Evolutionary conservation across 441 rosid genomes (phyloP).

Genomic region (Hura crepitans): DNA sequence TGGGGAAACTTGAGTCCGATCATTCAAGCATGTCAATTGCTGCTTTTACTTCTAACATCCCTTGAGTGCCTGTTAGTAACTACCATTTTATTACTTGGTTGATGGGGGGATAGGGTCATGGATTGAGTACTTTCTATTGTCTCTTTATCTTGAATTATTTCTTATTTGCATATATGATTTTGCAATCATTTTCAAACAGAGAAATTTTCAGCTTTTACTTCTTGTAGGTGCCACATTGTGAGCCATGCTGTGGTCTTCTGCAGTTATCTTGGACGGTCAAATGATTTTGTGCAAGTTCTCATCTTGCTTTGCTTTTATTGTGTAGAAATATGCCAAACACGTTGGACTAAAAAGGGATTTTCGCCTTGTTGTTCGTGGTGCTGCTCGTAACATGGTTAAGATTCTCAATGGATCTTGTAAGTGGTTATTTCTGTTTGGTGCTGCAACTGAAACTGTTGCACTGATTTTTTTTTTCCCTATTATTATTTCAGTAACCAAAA

Average conservation of each 20-base stretch:
- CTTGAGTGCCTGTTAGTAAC: background rate
- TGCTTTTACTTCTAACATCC: background rate
- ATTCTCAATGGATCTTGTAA: conserved; percentile 81
- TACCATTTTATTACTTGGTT: background rate
- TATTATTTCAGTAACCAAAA: background rate
- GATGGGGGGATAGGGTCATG: background rate
- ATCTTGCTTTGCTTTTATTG: conserved; percentile 18
- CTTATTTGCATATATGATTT: background rate
- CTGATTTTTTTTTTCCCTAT: background rate
- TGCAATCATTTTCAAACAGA: background rate
- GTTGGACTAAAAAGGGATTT: conserved; percentile 94
- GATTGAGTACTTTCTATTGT: background rate
- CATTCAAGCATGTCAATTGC: background rate
- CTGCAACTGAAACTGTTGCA: conserved; percentile 9
- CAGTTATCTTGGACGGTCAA: conserved; percentile 9
- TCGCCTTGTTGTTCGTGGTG: conserved; percentile 95
- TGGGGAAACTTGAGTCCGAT: conserved; percentile 1
- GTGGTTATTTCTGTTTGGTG: conserved; percentile 28
- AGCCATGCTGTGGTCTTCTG: background rate
- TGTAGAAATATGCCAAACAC: conserved; percentile 81
- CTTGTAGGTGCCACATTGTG: background rate
- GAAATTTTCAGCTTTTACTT: background rate
- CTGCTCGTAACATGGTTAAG: conserved; percentile 87
- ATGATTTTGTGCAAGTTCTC: conserved; percentile 15
- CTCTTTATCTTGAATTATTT: background rate